phyloP scores from a whole-genome alignment of 1,284 basidiomycete species.

The Inonotus hispidus region DNA sequence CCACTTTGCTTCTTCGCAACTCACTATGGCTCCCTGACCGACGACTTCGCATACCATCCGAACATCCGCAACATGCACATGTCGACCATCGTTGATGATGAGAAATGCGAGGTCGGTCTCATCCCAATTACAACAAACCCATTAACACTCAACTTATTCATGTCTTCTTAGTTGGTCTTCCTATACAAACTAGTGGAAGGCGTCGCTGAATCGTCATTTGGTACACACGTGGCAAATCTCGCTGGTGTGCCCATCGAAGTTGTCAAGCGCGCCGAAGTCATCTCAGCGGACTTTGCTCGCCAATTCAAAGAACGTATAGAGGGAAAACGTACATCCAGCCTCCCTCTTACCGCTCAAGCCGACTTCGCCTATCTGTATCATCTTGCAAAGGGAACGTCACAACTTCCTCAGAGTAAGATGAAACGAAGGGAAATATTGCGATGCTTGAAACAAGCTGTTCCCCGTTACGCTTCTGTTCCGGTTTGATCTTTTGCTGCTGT shows the following conservation, averaged over 20 bases:
- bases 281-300: constrained; percentile 84
- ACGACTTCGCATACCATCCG: constrained; percentile 86
- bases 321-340: constrained; percentile 52
- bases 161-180: constrained; percentile 66
- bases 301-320: constrained; percentile 78
- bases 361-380: constrained; percentile 78
- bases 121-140: background rate
- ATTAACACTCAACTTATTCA: background rate
- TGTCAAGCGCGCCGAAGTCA: constrained; percentile 81
- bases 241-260: constrained; percentile 77
- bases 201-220: constrained; percentile 88
- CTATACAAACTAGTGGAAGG: constrained; percentile 90
- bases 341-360: constrained; percentile 78
- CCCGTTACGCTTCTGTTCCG: constrained; percentile 12
- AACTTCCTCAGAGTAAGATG: constrained; percentile 47
- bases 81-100: constrained; percentile 88
- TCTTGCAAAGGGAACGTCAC: constrained; percentile 45
- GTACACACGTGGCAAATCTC: constrained; percentile 86
- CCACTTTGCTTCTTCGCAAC: constrained; percentile 84
- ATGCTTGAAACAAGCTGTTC: constrained; percentile 46
- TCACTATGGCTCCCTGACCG: constrained; percentile 83
- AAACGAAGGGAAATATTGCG: constrained; percentile 47
- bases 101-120: constrained; percentile 65
- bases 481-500: constrained; percentile 1
- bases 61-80: constrained; percentile 94